Conservation (phyloP, 495 filamentous ascomycete genomes). For the Talaromyces borbonicus region DNA sequence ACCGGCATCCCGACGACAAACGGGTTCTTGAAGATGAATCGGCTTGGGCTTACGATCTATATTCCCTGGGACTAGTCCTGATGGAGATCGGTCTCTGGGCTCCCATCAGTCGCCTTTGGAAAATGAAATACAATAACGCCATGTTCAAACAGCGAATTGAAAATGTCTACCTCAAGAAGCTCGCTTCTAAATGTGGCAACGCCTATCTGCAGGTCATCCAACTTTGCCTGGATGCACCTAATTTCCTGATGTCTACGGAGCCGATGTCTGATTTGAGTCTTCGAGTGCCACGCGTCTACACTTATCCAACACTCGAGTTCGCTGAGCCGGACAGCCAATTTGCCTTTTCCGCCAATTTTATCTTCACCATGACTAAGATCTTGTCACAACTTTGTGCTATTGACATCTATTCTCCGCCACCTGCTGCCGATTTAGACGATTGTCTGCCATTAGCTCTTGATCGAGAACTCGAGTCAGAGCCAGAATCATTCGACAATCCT, state of each 20-base stretch:
- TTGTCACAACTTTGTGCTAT: conserved; percentile 34
- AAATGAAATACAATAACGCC: conserved; percentile 52
- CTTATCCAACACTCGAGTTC: conserved; percentile 38
- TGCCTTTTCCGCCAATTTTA: conserved; percentile 39
- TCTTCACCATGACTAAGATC: conserved; percentile 38
- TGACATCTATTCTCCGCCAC: conserved; percentile 36
- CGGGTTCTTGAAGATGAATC: conserved; percentile 42
- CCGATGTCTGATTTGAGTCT: conserved; percentile 37
- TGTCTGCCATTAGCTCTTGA: conserved; percentile 36
- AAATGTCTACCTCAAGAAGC: conserved; percentile 51
- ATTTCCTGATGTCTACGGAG: conserved; percentile 49
- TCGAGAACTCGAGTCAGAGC: conserved; percentile 24
- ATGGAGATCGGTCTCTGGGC: conserved; percentile 85
- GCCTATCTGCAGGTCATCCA: conserved; percentile 76
- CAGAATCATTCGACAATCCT: conserved; percentile 9
- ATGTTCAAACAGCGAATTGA: conserved; percentile 56
- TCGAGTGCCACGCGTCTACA: conserved; percentile 35
- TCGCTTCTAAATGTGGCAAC: conserved; percentile 63
- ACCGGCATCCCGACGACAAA: conserved; percentile 70
- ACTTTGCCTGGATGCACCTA: conserved; percentile 66
- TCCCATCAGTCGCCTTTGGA: conserved; percentile 59
- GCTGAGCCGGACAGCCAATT: conserved; percentile 38
- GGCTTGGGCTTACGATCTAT: conserved; percentile 64
- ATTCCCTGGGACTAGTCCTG: conserved; percentile 73
- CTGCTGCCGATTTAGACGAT: conserved; percentile 35